Evolutionary conservation across 192 early-diverging fungal genomes (phyloP), one percentile per base, ranked within the genome.

Genomic region (Geranomyces variabilis): DNA sequence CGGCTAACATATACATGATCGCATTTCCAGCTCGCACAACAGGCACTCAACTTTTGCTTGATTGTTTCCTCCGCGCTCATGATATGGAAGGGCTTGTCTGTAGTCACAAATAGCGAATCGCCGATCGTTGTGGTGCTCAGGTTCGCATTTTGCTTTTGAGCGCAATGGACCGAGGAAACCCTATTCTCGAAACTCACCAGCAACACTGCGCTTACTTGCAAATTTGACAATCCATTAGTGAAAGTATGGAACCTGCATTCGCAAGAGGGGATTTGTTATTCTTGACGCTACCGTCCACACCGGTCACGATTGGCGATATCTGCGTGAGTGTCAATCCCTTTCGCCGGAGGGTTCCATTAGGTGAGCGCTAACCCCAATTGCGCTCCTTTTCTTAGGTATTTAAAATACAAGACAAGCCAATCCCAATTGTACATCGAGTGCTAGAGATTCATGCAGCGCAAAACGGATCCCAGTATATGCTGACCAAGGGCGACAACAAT

Each of bases 401-500:
- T 86, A 97, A 97, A 75, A 79, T 98, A 57, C 81, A 89, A 15
- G 93, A 90, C 64, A 90, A 91, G 74, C 86, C 88, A 41, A 91
- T 99, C 61, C 97, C 97, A 4, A 99, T 99, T 77, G 96, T 99
- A 30, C 97, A 99, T 79, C 88, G 97, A 55, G 92, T 97, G 17
- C 85, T 98, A 67, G 91, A 94, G 79, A 81, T 97, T 26, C 97
- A 99, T 76, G 80, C 75, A 21, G 57, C 31, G 19, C 74, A 84
- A 15, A 89, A 88, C n/a, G 91, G 88, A 0, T 90, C 89, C 65
- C 94, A 98, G 78, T 89, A 80, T 68, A 74, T 99, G 48, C 77
- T 98, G 74, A 99, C 97, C 30, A 99, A 99, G 85, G 97, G 97
- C 51, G 97, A 99, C 81, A 93, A 96, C 79, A 99, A 99, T 78